Conservation (phyloP, 2,329 filamentous ascomycete species). For the Hymenotorrendiella dingleyae region DNA sequence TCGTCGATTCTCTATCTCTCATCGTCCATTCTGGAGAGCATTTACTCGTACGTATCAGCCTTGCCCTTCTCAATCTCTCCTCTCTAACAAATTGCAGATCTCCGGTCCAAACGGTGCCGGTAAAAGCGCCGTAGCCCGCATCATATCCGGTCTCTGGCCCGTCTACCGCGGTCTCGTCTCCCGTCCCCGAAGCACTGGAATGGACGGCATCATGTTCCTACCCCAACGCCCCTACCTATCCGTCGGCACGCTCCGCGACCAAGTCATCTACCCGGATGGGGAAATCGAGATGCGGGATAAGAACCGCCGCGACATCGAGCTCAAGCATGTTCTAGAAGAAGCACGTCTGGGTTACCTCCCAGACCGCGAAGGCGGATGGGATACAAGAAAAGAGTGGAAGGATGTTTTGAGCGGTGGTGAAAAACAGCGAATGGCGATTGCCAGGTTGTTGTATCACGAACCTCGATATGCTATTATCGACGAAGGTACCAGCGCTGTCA, state of each 20-base stretch:
- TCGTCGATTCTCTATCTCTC: constrained; percentile 83
- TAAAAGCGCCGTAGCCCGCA: constrained; percentile 80
- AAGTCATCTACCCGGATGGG: constrained; percentile 96
- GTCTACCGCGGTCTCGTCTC: constrained; percentile 90
- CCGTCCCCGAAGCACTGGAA: constrained; percentile 70
- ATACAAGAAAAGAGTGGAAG: constrained; percentile 97
- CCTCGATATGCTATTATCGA: constrained; percentile 92
- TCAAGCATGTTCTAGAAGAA: constrained; percentile 73
- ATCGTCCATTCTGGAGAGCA: constrained; percentile 89
- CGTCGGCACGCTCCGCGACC: constrained; percentile 87
- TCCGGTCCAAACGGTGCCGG: constrained; percentile 93
- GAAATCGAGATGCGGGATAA: constrained; percentile 88
- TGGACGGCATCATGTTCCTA: constrained; percentile 97
- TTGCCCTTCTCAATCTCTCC: background rate
- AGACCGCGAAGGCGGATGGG: constrained; percentile 90
- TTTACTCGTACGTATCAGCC: constrained; percentile 51
- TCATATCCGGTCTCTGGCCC: constrained; percentile 91
- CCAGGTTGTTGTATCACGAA: constrained; percentile 87
- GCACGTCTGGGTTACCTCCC: constrained; percentile 85
- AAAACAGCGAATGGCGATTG: constrained; percentile 93
- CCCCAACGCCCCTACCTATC: constrained; percentile 90
- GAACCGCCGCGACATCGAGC: constrained; percentile 69
- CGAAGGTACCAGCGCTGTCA: constrained; percentile 91
- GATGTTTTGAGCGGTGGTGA: constrained; percentile 95
- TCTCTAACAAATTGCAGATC: constrained; percentile 45